phyloP scores from a whole-genome alignment of 148 eudicot genomes.

The Hydrangea macrophylla region DNA sequence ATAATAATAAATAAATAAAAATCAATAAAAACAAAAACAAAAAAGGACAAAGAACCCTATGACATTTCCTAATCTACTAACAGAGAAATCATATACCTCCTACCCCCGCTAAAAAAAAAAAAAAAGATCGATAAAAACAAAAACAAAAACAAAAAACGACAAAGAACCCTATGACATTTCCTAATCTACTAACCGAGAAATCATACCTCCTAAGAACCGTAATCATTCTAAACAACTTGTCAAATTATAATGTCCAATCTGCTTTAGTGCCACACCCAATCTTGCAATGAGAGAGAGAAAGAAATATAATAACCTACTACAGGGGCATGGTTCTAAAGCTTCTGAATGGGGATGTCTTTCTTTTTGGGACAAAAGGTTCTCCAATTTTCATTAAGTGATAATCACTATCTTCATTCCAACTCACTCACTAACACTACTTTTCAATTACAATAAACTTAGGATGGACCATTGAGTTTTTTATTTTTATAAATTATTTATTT shows the following conservation, averaged over 20 bases:
- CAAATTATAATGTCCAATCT: neutral
- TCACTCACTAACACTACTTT: neutral
- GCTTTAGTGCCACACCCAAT: neutral
- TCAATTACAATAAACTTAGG: neutral
- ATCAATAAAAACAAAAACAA: too few relatives aligned
- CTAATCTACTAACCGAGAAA: neutral
- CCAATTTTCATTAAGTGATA: neutral
- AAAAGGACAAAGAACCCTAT: too few relatives aligned
- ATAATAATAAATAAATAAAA: too few relatives aligned
- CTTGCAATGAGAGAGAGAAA: neutral
- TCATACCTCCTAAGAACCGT: neutral
- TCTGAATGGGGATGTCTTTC: conserved; percentile 1
- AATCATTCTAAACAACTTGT: neutral
- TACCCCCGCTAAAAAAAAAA: too few relatives aligned
- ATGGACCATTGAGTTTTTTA: conserved; percentile 2
- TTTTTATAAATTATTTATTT: too few relatives aligned
- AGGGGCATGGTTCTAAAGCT: conserved; percentile 3
- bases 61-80: neutral
- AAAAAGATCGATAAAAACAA: too few relatives aligned
- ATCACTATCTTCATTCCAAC: conserved; percentile 3
- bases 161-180: neutral
- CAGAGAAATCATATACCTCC: neutral
- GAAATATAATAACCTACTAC: neutral
- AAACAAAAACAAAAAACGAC: too few relatives aligned
- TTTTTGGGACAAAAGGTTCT: conserved; percentile 6